Conservation (phyloP, 169 alveolate species). For the Neospora caninum region DNA sequence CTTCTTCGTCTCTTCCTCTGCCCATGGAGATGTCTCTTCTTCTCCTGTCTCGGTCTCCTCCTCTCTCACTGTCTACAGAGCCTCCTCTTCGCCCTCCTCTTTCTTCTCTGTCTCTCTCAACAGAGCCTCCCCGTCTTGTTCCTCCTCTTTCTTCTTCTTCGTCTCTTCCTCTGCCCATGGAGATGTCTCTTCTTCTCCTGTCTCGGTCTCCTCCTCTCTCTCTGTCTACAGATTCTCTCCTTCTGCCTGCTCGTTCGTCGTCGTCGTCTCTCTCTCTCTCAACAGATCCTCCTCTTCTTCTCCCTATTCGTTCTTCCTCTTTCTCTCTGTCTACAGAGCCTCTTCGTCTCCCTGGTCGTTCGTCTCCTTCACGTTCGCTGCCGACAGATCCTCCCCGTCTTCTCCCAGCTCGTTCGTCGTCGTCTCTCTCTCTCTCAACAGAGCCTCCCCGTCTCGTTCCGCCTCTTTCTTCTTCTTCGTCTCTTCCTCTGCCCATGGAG, state of each 20-base stretch:
- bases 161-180: not conserved
- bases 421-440: not conserved
- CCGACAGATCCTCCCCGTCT: not conserved
- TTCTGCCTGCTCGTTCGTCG: not conserved
- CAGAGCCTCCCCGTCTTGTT: not conserved
- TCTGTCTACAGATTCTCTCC: too few relatives aligned
- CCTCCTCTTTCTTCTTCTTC: not conserved
- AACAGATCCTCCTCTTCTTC: not conserved
- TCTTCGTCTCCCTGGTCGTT: not conserved
- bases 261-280: conserved; percentile 1
- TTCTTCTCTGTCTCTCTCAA: not conserved
- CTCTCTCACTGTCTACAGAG: not conserved
- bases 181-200: not conserved
- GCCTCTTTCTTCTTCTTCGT: not conserved
- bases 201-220: not conserved
- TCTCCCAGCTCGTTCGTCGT: not conserved
- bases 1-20: not conserved
- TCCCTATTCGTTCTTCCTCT: not conserved
- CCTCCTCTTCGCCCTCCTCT: not conserved
- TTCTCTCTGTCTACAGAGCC: not conserved
- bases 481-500: not conserved
- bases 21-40: not conserved
- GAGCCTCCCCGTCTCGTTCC: not conserved
- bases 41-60: not conserved
- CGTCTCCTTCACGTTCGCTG: not conserved